Evolutionary conservation across 139 green algal genomes (phyloP).

Genomic region (Pleodorina starrii): DNA sequence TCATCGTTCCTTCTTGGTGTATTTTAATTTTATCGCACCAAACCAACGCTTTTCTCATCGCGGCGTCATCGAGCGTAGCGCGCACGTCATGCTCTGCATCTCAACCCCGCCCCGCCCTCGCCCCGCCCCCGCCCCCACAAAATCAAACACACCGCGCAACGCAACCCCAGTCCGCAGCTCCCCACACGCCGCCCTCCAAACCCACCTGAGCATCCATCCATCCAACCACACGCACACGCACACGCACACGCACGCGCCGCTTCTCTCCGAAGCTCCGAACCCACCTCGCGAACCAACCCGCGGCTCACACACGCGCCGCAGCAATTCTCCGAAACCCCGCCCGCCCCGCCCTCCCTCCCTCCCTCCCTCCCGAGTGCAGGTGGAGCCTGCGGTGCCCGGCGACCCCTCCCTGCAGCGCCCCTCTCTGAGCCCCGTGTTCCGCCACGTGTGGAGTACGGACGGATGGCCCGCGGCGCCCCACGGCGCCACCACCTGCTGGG

Average conservation of each 20-base stretch:
- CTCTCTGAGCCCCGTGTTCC: conserved; percentile 36
- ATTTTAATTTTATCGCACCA: no score
- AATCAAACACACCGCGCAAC: background rate
- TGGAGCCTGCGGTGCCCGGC: background rate
- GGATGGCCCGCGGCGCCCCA: background rate
- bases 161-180: background rate
- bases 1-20: no score
- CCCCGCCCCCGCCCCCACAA: background rate
- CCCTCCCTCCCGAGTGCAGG: background rate
- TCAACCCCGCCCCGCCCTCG: background rate
- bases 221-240: background rate
- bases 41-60: background rate
- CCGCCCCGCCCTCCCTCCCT: background rate
- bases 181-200: background rate
- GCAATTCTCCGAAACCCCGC: background rate
- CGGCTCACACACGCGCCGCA: no score
- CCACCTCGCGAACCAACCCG: no score
- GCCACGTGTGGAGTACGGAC: background rate
- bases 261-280: no score
- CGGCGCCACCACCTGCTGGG: conserved; percentile 54
- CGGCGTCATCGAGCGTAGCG: background rate
- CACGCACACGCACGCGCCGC: background rate
- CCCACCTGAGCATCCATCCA: background rate
- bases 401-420: background rate
- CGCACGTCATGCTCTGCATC: background rate